phyloP scores from a whole-genome alignment of 2,329 filamentous ascomycete genomes.

The Cyclaneusma minus region DNA sequence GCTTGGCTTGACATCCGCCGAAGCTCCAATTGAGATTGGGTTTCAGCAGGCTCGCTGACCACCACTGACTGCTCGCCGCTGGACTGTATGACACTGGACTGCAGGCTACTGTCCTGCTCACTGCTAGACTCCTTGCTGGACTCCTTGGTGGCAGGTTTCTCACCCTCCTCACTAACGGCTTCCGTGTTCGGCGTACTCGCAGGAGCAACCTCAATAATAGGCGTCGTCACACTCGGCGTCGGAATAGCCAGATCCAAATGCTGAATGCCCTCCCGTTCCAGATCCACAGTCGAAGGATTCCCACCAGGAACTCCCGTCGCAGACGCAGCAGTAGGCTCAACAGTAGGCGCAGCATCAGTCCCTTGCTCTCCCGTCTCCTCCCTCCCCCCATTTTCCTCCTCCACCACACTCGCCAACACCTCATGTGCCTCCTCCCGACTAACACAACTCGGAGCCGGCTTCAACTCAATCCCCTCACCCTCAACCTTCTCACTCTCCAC shows the following conservation, averaged over 20 bases:
- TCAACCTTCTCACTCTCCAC: too few relatives aligned
- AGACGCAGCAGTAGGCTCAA: conserved; percentile 2
- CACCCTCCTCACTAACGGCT: too few relatives aligned
- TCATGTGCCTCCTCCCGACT: conserved; percentile 47
- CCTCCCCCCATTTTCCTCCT: conserved; percentile 35
- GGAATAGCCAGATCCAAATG: conserved; percentile 43
- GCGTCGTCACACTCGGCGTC: conserved; percentile 5
- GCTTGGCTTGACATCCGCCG: conserved; percentile 10
- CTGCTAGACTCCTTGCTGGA: too few relatives aligned
- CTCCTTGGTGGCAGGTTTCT: too few relatives aligned
- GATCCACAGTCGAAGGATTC: conserved; percentile 17
- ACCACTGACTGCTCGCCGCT: too few relatives aligned
- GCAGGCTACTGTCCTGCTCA: too few relatives aligned
- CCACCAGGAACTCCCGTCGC: conserved; percentile 2
- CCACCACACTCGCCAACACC: conserved; percentile 47
- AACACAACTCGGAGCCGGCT: conserved; percentile 19
- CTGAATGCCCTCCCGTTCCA: conserved; percentile 36
- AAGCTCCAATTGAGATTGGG: too few relatives aligned
- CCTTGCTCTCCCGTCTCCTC: neutral
- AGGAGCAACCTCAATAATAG: too few relatives aligned
- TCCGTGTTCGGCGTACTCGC: too few relatives aligned
- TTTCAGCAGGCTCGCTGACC: too few relatives aligned
- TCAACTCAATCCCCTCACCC: too few relatives aligned
- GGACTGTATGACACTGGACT: too few relatives aligned
- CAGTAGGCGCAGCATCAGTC: conserved; percentile 2